Conservation (phyloP, 352 stramenopile species). For the Saprolegnia diclina region DNA sequence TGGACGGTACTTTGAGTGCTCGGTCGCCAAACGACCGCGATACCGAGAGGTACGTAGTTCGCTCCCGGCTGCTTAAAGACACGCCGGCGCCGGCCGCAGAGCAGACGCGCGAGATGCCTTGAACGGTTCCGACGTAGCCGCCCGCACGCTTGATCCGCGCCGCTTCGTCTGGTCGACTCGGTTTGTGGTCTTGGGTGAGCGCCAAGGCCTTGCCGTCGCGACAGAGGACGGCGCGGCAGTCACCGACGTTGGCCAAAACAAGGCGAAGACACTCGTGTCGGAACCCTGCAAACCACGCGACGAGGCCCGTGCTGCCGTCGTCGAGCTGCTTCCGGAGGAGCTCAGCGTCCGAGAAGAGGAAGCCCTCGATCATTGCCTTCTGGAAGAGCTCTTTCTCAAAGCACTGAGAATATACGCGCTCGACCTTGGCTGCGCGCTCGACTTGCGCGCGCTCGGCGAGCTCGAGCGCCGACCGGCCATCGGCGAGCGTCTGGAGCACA, state of each 20-base stretch:
- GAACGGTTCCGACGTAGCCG: conserved; percentile 75
- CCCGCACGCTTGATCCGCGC: conserved; percentile 82
- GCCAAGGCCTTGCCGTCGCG: conserved; percentile 39
- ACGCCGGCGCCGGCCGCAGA: conserved; percentile 65
- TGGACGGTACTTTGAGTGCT: conserved; percentile 11
- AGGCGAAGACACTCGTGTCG: conserved; percentile 24
- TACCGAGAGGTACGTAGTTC: conserved; percentile 61
- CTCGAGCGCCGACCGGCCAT: background rate
- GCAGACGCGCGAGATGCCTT: conserved; percentile 81
- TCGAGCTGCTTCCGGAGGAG: background rate
- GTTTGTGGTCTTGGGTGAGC: conserved; percentile 60
- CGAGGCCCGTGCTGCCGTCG: background rate
- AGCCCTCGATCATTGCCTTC: background rate
- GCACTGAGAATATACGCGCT: background rate
- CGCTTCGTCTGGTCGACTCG: conserved; percentile 47
- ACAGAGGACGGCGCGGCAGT: conserved; percentile 62
- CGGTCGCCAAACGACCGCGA: conserved; percentile 85
- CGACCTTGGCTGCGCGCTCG: background rate
- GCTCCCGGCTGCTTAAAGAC: background rate
- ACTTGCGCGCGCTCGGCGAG: background rate
- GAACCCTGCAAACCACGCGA: background rate
- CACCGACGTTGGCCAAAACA: conserved; percentile 61
- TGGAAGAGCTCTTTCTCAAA: background rate
- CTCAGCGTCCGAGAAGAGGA: background rate
- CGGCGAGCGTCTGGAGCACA: background rate